phyloP scores from a whole-genome alignment of 306 rosid species.

The Cercis canadensis region DNA sequence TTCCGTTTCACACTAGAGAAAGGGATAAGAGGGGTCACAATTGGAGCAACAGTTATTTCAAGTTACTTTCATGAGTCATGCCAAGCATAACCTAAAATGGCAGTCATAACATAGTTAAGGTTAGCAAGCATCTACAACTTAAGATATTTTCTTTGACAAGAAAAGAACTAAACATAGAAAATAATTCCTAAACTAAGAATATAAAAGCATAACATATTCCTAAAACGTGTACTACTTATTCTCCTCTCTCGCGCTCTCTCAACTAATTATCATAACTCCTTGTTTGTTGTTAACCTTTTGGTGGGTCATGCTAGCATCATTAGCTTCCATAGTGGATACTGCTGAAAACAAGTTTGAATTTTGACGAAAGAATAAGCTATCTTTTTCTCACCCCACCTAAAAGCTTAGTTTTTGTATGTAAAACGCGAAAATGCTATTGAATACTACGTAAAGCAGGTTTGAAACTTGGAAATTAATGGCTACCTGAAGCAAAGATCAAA shows the following conservation, averaged over 20 bases:
- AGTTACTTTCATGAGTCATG: not conserved
- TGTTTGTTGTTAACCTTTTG: no score
- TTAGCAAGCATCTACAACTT: not conserved
- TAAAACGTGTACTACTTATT: no score
- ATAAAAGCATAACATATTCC: no score
- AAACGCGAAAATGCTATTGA: not conserved
- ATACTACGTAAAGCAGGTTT: not conserved
- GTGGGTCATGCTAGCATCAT: no score
- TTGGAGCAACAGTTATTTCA: no score
- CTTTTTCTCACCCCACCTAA: constrained; percentile 1
- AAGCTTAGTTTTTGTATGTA: not conserved
- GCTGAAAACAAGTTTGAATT: constrained; percentile 1
- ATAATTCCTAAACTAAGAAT: no score
- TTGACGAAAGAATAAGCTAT: not conserved
- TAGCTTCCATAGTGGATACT: not conserved
- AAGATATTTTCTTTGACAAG: not conserved
- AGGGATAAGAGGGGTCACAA: not conserved
- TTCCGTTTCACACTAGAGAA: not conserved
- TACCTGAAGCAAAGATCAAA: not conserved
- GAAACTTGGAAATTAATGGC: constrained; percentile 26
- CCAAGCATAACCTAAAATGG: not conserved
- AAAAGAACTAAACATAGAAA: not conserved
- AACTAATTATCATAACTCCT: no score
- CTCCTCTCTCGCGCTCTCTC: no score
- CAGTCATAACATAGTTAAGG: not conserved